Percentiles rank a stretch among this genome's conserved stretches.
phyloP scores from a whole-genome alignment of 805 yeast genomes.

The Trichomonascus vanleenenianus region DNA sequence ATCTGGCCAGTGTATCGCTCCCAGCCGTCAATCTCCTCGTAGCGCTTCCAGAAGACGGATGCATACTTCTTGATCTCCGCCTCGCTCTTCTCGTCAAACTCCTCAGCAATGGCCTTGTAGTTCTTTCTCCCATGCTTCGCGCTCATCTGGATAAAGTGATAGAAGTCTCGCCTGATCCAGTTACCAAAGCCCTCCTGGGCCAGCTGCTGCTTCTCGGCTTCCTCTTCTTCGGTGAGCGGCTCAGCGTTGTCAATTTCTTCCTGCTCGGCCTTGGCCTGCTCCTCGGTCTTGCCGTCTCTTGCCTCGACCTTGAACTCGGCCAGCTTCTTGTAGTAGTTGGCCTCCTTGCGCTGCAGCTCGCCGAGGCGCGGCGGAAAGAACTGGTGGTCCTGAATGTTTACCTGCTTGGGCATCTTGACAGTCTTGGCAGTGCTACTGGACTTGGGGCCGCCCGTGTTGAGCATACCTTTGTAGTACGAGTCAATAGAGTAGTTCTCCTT shows the following conservation, averaged over 20 bases:
- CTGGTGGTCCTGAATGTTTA: constrained; percentile 82
- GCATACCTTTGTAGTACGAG: constrained; percentile 73
- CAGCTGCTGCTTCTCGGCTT: constrained; percentile 53
- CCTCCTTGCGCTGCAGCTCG: constrained; percentile 75
- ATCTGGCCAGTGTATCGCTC: constrained; percentile 76
- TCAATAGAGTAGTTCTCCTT: constrained; percentile 72
- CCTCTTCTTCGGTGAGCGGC: constrained; percentile 73
- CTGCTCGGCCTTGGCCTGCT: constrained; percentile 44
- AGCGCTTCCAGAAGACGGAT: constrained; percentile 71
- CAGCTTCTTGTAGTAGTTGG: constrained; percentile 64
- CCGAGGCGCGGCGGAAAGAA: constrained; percentile 72
- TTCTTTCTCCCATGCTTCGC: constrained; percentile 79
- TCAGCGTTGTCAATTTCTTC: constrained; percentile 67
- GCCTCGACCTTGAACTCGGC: constrained; percentile 53
- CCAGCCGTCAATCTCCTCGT: constrained; percentile 76
- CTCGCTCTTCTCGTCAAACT: constrained; percentile 70
- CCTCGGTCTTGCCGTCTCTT: constrained; percentile 40
- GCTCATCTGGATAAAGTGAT: constrained; percentile 64
- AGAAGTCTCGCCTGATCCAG: constrained; percentile 87
- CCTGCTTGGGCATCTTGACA: constrained; percentile 79
- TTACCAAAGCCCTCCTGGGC: constrained; percentile 62
- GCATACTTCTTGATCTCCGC: constrained; percentile 79
- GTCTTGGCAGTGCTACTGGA: constrained; percentile 18
- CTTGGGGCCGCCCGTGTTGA: constrained; percentile 22
- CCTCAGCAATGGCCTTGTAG: constrained; percentile 59